Percentiles rank a stretch among this genome's conserved stretches.
Conservation (phyloP, 768 basidiomycete species). For the Naganishia kalamii region DNA sequence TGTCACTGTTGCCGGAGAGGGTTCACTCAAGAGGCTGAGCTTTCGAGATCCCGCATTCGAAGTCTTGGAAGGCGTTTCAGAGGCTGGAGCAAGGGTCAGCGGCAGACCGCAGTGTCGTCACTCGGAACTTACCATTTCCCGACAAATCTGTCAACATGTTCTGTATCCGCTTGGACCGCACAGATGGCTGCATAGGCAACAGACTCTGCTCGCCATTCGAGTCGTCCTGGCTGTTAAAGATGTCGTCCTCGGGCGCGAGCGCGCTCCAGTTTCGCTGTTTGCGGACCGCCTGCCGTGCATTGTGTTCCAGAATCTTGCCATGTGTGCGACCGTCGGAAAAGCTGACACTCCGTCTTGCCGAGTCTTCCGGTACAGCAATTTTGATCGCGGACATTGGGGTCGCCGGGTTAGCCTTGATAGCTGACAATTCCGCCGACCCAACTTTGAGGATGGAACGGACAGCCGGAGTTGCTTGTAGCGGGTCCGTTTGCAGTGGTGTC, state of each 20-base stretch:
- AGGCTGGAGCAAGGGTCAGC: constrained; percentile 27
- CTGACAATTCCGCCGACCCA: background rate
- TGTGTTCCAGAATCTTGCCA: constrained; percentile 69
- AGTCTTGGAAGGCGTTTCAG: constrained; percentile 45
- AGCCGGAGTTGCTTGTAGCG: background rate
- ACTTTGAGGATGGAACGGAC: constrained; percentile 1
- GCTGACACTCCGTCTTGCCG: constrained; percentile 57
- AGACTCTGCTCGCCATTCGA: constrained; percentile 16
- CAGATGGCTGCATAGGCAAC: constrained; percentile 53
- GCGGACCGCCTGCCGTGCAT: constrained; percentile 5
- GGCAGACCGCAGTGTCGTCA: background rate
- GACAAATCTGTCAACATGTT: constrained; percentile 71
- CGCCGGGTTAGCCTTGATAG: background rate
- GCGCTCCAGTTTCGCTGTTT: constrained; percentile 17
- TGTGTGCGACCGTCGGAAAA: constrained; percentile 90
- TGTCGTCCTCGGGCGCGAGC: constrained; percentile 21
- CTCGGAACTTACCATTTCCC: constrained; percentile 55
- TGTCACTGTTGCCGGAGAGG: constrained; percentile 20
- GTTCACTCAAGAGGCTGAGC: constrained; percentile 14
- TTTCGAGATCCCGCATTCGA: constrained; percentile 19
- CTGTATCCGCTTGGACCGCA: constrained; percentile 70
- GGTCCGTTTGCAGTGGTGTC: constrained; percentile 8
- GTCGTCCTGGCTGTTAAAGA: constrained; percentile 23
- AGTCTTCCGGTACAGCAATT: constrained; percentile 1
- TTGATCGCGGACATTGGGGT: constrained; percentile 11